Base-by-base conservation (phyloP, 176 grass and related monocot species). In the Hsuehochloa calcarea region DNA sequence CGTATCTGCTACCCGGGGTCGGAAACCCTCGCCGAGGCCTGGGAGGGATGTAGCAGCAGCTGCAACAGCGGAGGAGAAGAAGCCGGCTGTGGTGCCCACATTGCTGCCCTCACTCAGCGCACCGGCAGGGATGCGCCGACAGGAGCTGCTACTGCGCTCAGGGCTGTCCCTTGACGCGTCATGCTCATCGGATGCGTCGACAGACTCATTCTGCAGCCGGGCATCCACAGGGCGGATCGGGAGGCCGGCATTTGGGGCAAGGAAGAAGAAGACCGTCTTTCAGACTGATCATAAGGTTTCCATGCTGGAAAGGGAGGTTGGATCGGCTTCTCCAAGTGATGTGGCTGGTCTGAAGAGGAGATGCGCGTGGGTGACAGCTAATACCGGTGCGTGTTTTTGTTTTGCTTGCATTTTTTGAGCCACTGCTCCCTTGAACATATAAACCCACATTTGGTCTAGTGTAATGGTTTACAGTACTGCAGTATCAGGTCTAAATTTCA, bases 131-230 rank as follows among this genome's bases (percentile, higher is more conserved):
- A 70, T 92, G 78, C 88, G 93, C 44, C 83, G 93, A 72, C 89
- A 93, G 77, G 96, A 98, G 83, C 79, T 95, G 77, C 91, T 98
- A 40, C 85, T 98, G 39, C 91, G 93, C 23, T 94, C 92, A 20
- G 90, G 90, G 29, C 69, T 98, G 35, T 98, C 96, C 12, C 84
- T 98, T 1, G 92, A 98, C 51, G 93, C 96, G 35, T 98, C 96
- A 8, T 98, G 96, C 86, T 98, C 93, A 0, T 98, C 96, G 1
- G 96, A 98, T 22, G 91, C 93, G 3, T 98, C 96, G 1, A 90
- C 91, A 0, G 96, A 98, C 65, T 98, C 96, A 0, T 98, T 98
- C 88, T 98, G 93, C 84, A 98, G 96, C 83, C 87, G 96, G 3
- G 96, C 96, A n/a, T 98, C 96, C 43, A 98, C 96, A 0, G 96